phyloP scores from a whole-genome alignment of 805 yeast species.

The Yarrowia deformans region DNA sequence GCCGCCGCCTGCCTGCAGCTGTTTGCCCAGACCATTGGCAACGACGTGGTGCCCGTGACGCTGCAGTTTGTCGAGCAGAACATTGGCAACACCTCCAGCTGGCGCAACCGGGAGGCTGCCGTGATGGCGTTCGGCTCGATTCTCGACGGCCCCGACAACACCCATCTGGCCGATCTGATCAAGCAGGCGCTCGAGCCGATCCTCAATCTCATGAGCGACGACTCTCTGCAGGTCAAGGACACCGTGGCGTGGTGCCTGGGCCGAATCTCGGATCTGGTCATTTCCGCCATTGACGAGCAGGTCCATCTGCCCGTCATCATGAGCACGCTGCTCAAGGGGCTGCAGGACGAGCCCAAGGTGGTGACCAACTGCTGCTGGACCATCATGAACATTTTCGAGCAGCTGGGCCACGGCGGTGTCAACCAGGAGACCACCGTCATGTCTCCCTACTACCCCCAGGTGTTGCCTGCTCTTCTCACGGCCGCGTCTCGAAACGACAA shows the following conservation, averaged over 20 bases:
- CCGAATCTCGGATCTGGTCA: conserved; percentile 86
- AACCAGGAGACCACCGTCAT: conserved; percentile 62
- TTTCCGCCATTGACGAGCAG: conserved; percentile 74
- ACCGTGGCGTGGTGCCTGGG: conserved; percentile 99
- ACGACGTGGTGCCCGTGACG: conserved; percentile 84
- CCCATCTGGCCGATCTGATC: conserved; percentile 69
- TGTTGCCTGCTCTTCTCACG: conserved; percentile 73
- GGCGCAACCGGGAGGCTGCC: conserved; percentile 96
- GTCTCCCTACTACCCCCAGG: conserved; percentile 72
- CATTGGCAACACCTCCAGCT: conserved; percentile 59
- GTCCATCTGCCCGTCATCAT: conserved; percentile 73
- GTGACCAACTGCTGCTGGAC: conserved; percentile 99
- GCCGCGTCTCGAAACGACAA: conserved; percentile 79
- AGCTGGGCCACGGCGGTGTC: conserved; percentile 64
- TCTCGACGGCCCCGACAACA: conserved; percentile 88
- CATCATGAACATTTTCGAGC: conserved; percentile 88
- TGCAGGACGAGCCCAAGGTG: conserved; percentile 90
- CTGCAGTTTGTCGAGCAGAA: conserved; percentile 81
- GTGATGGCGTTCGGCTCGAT: conserved; percentile 99
- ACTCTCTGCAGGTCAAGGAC: conserved; percentile 84
- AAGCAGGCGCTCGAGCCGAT: conserved; percentile 86
- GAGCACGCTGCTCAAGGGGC: conserved; percentile 77
- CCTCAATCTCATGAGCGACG: conserved; percentile 74
- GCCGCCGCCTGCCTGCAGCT: conserved; percentile 97
- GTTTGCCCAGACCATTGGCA: conserved; percentile 89